Base-by-base conservation (phyloP, 148 eudicot genomes). In the Beta vulgaris region DNA sequence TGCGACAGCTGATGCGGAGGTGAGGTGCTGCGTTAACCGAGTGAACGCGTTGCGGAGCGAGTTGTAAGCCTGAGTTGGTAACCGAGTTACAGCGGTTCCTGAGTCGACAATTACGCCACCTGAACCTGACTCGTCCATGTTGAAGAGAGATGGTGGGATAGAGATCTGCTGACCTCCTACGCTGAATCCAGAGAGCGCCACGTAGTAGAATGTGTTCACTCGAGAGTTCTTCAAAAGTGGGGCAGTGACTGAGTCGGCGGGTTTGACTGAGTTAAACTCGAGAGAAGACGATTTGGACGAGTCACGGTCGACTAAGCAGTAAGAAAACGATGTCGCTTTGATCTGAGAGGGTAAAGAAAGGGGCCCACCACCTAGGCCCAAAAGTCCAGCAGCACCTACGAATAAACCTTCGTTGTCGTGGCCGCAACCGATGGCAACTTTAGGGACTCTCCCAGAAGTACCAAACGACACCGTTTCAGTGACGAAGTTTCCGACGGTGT, bases 371-470 rank as follows among this genome's bases (percentile, higher is more conserved):
- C 98, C 98, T 5, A 91, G 82, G 18, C 92, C 98, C 3, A 93
- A 3, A 0, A 93, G 61, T 26, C 98, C 98, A 6, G 92, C 98
- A 0, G 94, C 73, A 0, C 90, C 97, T 7, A 76, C 80, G 68
- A 93, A 89, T 0, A 93, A 69, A 0, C 98, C 98, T 49, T 88
- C 91, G 71, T 93, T 90, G 40, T 87, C 90, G 44, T 88, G 92
- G 0, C 98, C 97, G 63, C 98, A 94, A 0, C 98, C 98, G n/a
- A 94, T 71, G 0, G 93, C 91, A 0, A 93, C 85, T 8, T 78
- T 68, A 0, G 79, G 72, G 0, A 87, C 84, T 0, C 85, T 67
- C 16, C 84, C 87, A 1, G 97, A 82, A 9, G 57, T n/a, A 0
- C 89, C 87, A 15, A 93, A 91, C n/a, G 95, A 82, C 23, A 93